phyloP scores from a whole-genome alignment of 331 rosid species.

The Cydonia oblonga region DNA sequence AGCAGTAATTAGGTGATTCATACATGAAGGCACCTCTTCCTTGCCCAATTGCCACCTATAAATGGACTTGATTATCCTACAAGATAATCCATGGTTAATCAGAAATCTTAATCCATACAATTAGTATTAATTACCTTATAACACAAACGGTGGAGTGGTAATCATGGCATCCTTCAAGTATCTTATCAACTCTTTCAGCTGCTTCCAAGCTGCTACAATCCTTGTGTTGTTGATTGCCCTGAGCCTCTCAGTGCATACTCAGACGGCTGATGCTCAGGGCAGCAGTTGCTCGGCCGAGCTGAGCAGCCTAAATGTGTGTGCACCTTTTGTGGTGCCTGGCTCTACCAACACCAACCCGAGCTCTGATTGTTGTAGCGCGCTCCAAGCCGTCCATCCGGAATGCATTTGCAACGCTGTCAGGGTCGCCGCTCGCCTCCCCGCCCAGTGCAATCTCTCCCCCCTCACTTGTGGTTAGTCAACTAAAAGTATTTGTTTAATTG shows the following conservation, averaged over 20 bases:
- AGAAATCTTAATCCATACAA: neutral
- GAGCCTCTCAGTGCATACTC: neutral
- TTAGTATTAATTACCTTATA: no score
- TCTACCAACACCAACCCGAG: slow-evolving; percentile 9
- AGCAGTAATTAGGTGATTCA: neutral
- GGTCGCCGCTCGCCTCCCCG: slow-evolving; percentile 28
- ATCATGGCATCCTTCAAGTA: slow-evolving; percentile 32
- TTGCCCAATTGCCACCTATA: neutral
- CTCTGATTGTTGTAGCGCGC: slow-evolving; percentile 27
- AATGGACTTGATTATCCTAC: neutral
- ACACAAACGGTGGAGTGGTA: no score
- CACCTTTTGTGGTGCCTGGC: slow-evolving; percentile 48
- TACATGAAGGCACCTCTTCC: neutral
- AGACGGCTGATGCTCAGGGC: slow-evolving; percentile 18
- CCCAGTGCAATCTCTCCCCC: slow-evolving; percentile 34
- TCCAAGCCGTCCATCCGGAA: slow-evolving; percentile 17
- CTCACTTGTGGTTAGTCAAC: slow-evolving; percentile 28
- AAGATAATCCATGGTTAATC: neutral
- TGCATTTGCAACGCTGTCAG: slow-evolving; percentile 39
- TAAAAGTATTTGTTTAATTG: neutral
- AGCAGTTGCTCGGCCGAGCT: slow-evolving; percentile 40
- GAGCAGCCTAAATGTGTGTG: slow-evolving; percentile 46
- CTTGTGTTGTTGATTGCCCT: slow-evolving; percentile 22
- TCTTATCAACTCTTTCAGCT: neutral
- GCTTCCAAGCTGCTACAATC: slow-evolving; percentile 21